Conservation (phyloP, 1,139 yeast genomes). For the Pichia sp. region DNA sequence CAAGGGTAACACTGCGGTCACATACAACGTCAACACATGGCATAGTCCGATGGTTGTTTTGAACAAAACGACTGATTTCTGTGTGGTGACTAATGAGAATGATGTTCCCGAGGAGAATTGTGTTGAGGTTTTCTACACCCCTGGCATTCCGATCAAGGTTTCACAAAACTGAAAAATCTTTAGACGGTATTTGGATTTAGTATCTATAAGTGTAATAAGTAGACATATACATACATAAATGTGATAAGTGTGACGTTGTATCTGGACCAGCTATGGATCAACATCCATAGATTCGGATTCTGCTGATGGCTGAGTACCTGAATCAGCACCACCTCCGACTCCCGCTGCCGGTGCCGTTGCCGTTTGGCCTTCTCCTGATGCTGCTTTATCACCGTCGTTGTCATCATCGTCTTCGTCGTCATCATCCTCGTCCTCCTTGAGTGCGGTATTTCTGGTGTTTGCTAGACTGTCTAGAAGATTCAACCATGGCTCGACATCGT, state of each 20-base stretch:
- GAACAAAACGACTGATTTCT: slow-evolving; percentile 65
- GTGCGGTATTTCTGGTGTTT: slow-evolving; percentile 45
- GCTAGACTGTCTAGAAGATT: slow-evolving; percentile 51
- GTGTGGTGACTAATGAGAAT: slow-evolving; percentile 79
- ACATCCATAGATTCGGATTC: slow-evolving; percentile 21
- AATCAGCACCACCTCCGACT: slow-evolving; percentile 6
- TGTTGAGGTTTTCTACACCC: slow-evolving; percentile 69
- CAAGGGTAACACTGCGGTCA: slow-evolving; percentile 80
- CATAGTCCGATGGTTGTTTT: slow-evolving; percentile 94
- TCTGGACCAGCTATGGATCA: slow-evolving; percentile 4
- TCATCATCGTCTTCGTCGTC: slow-evolving; percentile 31
- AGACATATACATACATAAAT: not conserved
- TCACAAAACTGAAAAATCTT: not conserved
- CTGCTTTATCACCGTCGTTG: slow-evolving; percentile 23
- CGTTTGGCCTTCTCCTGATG: not conserved
- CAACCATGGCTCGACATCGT: slow-evolving; percentile 71
- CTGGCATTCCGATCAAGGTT: slow-evolving; percentile 42
- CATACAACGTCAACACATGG: slow-evolving; percentile 77
- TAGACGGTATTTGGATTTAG: not conserved
- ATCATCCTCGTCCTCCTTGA: slow-evolving; percentile 37
- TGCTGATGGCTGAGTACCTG: not conserved
- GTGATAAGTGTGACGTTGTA: not conserved
- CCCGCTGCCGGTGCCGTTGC: not conserved
- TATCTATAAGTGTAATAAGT: not conserved
- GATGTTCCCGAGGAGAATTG: slow-evolving; percentile 78